Conservation (phyloP, 2,329 filamentous ascomycete genomes). For the Phoma herbarum region DNA sequence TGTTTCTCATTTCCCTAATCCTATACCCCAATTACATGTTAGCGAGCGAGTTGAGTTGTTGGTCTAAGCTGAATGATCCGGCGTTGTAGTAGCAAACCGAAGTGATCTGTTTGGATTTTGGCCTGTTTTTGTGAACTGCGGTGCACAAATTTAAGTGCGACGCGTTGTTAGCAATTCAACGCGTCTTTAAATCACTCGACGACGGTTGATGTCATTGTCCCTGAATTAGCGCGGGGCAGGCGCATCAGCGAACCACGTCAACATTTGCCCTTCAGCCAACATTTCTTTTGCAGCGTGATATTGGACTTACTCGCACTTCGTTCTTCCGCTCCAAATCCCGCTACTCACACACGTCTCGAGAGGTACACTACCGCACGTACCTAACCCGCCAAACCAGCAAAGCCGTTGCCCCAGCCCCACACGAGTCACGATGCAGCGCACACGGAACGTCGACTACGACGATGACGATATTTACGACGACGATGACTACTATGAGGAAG, state of each 20-base stretch:
- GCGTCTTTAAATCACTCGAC: background rate
- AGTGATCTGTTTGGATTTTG: background rate
- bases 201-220: constrained; percentile 19
- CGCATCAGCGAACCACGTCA: constrained; percentile 24
- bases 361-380: background rate
- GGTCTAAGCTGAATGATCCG: background rate
- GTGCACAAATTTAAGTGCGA: background rate
- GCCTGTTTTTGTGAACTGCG: background rate
- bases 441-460: constrained; percentile 59
- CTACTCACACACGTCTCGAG: background rate
- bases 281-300: constrained; percentile 3
- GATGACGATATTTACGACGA: constrained; percentile 63
- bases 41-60: constrained; percentile 25
- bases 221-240: constrained; percentile 32
- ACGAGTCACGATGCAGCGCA: constrained; percentile 48
- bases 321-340: background rate
- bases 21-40: constrained; percentile 44
- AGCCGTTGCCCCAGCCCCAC: background rate
- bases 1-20: constrained; percentile 39
- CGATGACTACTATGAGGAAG: constrained; percentile 55
- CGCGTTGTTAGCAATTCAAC: background rate
- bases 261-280: constrained; percentile 26
- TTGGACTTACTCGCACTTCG: background rate
- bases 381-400: background rate
- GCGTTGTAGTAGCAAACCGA: constrained; percentile 11